Evolutionary conservation across 2,329 filamentous ascomycete species (phyloP).

Genomic region (Exophiala lecanii-corni): DNA sequence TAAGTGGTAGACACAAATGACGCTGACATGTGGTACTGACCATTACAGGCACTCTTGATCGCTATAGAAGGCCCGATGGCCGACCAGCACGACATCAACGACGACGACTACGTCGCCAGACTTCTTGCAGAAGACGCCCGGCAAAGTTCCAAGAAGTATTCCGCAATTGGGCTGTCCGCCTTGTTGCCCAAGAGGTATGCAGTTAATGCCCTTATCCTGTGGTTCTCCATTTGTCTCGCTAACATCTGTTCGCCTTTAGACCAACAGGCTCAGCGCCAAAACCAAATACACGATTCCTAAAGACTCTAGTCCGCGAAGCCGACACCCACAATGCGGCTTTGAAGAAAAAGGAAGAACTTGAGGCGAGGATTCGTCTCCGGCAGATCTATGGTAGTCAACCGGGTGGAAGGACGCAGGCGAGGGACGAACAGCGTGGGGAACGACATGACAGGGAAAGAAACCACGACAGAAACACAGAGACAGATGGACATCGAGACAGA

Average conservation of each 20-base stretch:
- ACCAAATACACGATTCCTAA: slow-evolving; percentile 85
- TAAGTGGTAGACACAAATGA: too few relatives aligned
- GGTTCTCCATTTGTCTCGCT: too few relatives aligned
- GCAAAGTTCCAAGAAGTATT: slow-evolving; percentile 68
- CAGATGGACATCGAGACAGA: neutral
- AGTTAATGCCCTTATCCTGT: slow-evolving; percentile 31
- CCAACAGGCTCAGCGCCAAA: slow-evolving; percentile 67
- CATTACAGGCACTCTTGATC: too few relatives aligned
- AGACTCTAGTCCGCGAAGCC: slow-evolving; percentile 81
- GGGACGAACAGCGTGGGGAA: slow-evolving; percentile 22
- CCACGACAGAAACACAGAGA: slow-evolving; percentile 10
- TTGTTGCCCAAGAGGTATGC: slow-evolving; percentile 53
- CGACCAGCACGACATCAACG: slow-evolving; percentile 27
- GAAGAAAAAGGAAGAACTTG: slow-evolving; percentile 75
- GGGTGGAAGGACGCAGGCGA: too few relatives aligned
- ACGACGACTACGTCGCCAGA: slow-evolving; percentile 72
- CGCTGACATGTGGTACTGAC: too few relatives aligned
- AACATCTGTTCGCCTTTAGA: too few relatives aligned
- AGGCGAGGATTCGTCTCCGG: slow-evolving; percentile 67
- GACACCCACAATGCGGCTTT: slow-evolving; percentile 85
- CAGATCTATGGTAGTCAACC: slow-evolving; percentile 46
- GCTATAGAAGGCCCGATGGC: too few relatives aligned
- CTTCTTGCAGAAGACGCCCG: slow-evolving; percentile 77
- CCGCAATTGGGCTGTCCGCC: slow-evolving; percentile 67
- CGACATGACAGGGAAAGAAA: slow-evolving; percentile 24